Percentiles rank a stretch among this genome's conserved stretches.
phyloP scores from a whole-genome alignment of 164 flowering plant genomes.

The Vitis vinifera region ASM3070453v1 NC_081805.1:4627001-4627500 shows the following conservation, averaged over 20 bases:
- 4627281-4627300: neutral
- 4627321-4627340: neutral
- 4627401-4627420: too few relatives aligned
- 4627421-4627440: neutral
- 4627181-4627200: neutral
- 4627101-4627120: constrained; percentile 64
- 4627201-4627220: neutral
- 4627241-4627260: neutral
- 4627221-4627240: neutral
- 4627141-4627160: constrained; percentile 38
- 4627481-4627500: neutral
- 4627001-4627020: constrained; percentile 82
- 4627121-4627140: constrained; percentile 64
- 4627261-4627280: constrained; percentile 4
- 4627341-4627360: neutral
- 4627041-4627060: constrained; percentile 38
- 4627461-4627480: neutral
- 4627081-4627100: constrained; percentile 67
- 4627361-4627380: neutral
- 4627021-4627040: constrained; percentile 61
- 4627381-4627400: too few relatives aligned
- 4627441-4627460: neutral
- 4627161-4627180: neutral
- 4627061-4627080: constrained; percentile 72
- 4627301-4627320: neutral